A percentile compares a stretch with the other conserved stretches of the same genome.
These are phyloP conservation scores for Xerocomus minutiporus DNA, from an alignment of 1,284 basidiomycete genomes.

Conservation along the genomic window DNA sequence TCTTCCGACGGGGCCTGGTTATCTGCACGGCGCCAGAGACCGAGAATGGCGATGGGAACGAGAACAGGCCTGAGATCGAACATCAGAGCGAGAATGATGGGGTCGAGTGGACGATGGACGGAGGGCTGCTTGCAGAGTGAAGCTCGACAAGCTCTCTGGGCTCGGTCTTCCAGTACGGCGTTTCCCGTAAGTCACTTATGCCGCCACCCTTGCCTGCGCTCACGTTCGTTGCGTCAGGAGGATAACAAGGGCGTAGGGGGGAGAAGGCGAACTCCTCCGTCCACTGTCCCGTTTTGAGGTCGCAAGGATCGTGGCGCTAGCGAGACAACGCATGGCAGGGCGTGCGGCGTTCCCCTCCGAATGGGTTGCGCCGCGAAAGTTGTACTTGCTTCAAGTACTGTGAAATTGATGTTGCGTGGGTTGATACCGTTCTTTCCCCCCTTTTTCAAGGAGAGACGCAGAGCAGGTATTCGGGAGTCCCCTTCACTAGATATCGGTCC, in stretches of 20 bases:
- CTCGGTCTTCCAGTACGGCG: slow-evolving; percentile 3
- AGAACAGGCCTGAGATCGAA: no score
- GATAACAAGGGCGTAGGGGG: neutral
- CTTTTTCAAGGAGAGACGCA: slow-evolving; percentile 36
- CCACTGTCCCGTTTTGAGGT: slow-evolving; percentile 28
- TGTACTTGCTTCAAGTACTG: no score
- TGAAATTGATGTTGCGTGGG: no score
- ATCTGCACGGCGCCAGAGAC: no score
- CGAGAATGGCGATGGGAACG: no score
- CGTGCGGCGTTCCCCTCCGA: slow-evolving; percentile 19
- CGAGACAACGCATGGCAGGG: slow-evolving; percentile 5
- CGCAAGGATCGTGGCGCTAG: slow-evolving; percentile 16
- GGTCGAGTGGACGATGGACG: slow-evolving; percentile 25
- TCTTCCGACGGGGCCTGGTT: no score
- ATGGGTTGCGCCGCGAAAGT: no score
- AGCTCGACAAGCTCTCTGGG: slow-evolving; percentile 13
- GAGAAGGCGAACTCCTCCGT: slow-evolving; percentile 20
- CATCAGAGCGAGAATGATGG: slow-evolving; percentile 1
- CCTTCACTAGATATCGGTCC: neutral
- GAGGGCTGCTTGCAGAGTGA: slow-evolving; percentile 22
- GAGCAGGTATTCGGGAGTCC: slow-evolving; percentile 19
- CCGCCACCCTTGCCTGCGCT: neutral
- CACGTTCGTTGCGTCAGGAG: neutral
- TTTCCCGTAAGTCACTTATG: slow-evolving; percentile 13
- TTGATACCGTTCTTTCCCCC: neutral